These are phyloP conservation scores for Salix arbutifolia DNA, from an alignment of 345 rosid genomes.

Conservation along the genomic window DNA sequence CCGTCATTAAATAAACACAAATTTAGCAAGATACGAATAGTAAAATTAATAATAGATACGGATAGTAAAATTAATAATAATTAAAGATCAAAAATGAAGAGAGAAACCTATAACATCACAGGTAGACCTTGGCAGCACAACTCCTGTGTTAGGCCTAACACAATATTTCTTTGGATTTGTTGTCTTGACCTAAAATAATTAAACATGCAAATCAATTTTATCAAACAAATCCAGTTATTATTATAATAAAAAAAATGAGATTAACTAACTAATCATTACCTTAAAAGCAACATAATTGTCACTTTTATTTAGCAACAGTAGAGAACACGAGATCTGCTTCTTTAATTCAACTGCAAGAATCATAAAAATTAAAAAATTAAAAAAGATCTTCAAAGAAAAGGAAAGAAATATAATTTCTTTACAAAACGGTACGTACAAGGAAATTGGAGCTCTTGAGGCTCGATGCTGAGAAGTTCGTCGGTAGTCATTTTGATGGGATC, in stretches of 20 bases:
- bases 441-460: slow-evolving; percentile 76
- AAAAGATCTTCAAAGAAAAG: slow-evolving; percentile 12
- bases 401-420: background rate
- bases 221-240: background rate
- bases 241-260: background rate
- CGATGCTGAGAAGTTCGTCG: slow-evolving; percentile 62
- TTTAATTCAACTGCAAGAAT: slow-evolving; percentile 55
- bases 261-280: slow-evolving; percentile 32
- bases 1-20: slow-evolving; percentile 13
- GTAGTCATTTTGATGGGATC: slow-evolving; percentile 44
- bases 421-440: slow-evolving; percentile 36
- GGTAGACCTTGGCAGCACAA: slow-evolving; percentile 66
- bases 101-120: slow-evolving; percentile 64
- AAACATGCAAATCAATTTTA: background rate
- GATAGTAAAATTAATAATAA: background rate
- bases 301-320: slow-evolving; percentile 57
- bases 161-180: slow-evolving; percentile 93
- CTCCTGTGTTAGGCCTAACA: slow-evolving; percentile 80
- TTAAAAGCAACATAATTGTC: slow-evolving; percentile 73
- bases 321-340: slow-evolving; percentile 81
- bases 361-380: background rate
- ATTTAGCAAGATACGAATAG: background rate
- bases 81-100: background rate
- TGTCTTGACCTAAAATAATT: slow-evolving; percentile 57
- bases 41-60: background rate